These are phyloP conservation scores for Myriosclerotinia curreyana DNA, from an alignment of 2,329 filamentous ascomycete genomes.

Conservation along the genomic window DNA sequence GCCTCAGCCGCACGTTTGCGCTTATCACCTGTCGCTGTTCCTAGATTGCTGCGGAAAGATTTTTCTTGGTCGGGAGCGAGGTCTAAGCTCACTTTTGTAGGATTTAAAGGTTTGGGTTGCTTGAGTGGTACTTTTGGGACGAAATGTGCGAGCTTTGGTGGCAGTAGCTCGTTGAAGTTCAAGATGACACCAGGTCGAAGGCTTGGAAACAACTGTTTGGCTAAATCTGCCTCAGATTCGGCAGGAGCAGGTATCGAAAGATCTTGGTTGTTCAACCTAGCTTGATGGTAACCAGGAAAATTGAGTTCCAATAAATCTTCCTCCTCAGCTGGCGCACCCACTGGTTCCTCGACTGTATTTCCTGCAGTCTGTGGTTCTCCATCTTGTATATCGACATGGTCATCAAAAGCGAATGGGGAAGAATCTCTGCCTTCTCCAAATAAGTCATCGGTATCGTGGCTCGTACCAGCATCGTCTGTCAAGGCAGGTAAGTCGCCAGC, in stretches of 20 bases:
- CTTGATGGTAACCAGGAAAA: slow-evolving; percentile 42
- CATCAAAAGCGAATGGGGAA: slow-evolving; percentile 35
- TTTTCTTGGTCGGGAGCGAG: slow-evolving; percentile 84
- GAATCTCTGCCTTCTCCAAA: slow-evolving; percentile 57
- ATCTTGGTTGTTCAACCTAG: slow-evolving; percentile 52
- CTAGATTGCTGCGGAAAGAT: slow-evolving; percentile 68
- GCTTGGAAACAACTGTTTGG: slow-evolving; percentile 76
- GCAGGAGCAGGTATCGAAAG: slow-evolving; percentile 64
- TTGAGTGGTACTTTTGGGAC: slow-evolving; percentile 75
- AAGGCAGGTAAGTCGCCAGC: slow-evolving; percentile 35
- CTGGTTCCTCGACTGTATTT: slow-evolving; percentile 27
- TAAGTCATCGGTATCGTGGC: slow-evolving; percentile 60
- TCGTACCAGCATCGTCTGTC: slow-evolving; percentile 59
- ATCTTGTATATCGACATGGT: slow-evolving; percentile 28
- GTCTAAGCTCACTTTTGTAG: slow-evolving; percentile 85
- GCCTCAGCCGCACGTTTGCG: slow-evolving; percentile 55
- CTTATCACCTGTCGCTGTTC: slow-evolving; percentile 51
- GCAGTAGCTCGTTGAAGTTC: slow-evolving; percentile 78
- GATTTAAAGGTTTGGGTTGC: slow-evolving; percentile 75
- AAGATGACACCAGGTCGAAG: slow-evolving; percentile 74
- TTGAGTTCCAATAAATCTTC: slow-evolving; percentile 43
- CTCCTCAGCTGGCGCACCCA: slow-evolving; percentile 30
- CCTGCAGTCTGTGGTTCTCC: slow-evolving; percentile 22
- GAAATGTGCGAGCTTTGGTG: slow-evolving; percentile 74
- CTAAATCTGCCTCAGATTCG: slow-evolving; percentile 69